Conservation (phyloP, 2,329 filamentous ascomycete genomes). For the Aspergillus hortae region DNA sequence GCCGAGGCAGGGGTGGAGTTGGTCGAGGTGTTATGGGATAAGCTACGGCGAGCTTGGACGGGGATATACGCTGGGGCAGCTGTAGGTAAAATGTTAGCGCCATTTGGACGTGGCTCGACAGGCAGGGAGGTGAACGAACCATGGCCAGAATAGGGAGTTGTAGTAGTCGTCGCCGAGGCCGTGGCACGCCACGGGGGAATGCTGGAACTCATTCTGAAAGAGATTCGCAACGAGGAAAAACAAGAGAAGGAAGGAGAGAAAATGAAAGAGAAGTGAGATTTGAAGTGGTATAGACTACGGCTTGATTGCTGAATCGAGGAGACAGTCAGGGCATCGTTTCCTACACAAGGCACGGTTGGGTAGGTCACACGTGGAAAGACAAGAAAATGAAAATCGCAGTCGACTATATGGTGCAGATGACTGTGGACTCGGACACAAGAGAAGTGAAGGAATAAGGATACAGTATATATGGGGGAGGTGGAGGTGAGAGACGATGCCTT, state of each 20-base stretch:
- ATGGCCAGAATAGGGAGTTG: constrained; percentile 26
- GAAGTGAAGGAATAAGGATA: too few species aligned
- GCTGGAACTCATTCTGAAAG: constrained; percentile 34
- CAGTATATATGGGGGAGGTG: not conserved
- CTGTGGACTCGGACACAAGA: not conserved
- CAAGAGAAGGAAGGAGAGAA: constrained; percentile 10
- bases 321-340: constrained; percentile 10
- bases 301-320: constrained; percentile 8
- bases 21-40: constrained; percentile 42
- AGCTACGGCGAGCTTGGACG: constrained; percentile 60
- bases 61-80: constrained; percentile 57
- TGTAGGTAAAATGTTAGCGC: constrained; percentile 18
- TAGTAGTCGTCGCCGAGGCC: constrained; percentile 26
- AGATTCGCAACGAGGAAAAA: constrained; percentile 15
- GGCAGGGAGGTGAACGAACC: constrained; percentile 23
- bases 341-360: constrained; percentile 8
- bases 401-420: not conserved
- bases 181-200: constrained; percentile 38
- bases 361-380: not conserved
- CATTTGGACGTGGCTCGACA: not conserved
- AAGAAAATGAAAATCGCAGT: not conserved
- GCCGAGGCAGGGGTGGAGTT: constrained; percentile 15
- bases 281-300: constrained; percentile 16
- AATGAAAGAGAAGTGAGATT: constrained; percentile 8
- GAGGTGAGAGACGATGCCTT: not conserved